phyloP scores from a whole-genome alignment of 345 rosid genomes.

The Streptanthus diversifolius region DNA sequence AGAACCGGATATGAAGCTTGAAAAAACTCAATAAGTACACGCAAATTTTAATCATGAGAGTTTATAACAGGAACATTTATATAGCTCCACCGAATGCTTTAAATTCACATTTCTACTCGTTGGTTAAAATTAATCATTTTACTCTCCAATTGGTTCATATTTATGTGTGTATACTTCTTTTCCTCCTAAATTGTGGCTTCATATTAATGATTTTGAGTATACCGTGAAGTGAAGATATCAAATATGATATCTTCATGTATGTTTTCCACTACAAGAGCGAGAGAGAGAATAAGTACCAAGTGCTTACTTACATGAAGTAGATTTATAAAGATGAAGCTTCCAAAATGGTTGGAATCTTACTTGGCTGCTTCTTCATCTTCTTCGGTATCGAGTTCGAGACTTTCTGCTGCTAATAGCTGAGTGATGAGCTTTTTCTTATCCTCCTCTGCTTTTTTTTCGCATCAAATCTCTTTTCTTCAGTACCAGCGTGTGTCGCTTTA shows the following conservation, averaged over 20 bases:
- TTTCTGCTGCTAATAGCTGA: conserved; percentile 86
- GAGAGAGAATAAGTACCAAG: background rate
- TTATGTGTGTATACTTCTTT: no score
- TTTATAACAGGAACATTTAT: no score
- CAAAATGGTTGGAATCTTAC: background rate
- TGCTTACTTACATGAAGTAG: conserved; percentile 8
- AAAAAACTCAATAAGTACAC: background rate
- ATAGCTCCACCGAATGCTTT: no score
- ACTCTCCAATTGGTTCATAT: no score
- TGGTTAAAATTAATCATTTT: no score
- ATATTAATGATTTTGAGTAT: no score
- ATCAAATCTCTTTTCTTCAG: conserved; percentile 85
- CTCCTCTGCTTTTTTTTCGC: conserved; percentile 79
- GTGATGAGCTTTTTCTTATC: conserved; percentile 57
- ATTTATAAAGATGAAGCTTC: background rate
- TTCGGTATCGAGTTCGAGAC: conserved; percentile 81
- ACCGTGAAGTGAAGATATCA: background rate
- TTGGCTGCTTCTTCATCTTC: conserved; percentile 40
- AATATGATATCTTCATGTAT: conserved; percentile 20
- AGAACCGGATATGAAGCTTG: background rate
- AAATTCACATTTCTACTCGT: background rate
- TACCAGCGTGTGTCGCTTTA: conserved; percentile 76
- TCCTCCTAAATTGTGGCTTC: no score
- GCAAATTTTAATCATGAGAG: background rate
- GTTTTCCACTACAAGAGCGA: background rate